A percentile compares a stretch with the other conserved stretches of the same genome.
Conservation (phyloP, 2,329 filamentous ascomycete species). For the Neofusicoccum cordaticola region DNA sequence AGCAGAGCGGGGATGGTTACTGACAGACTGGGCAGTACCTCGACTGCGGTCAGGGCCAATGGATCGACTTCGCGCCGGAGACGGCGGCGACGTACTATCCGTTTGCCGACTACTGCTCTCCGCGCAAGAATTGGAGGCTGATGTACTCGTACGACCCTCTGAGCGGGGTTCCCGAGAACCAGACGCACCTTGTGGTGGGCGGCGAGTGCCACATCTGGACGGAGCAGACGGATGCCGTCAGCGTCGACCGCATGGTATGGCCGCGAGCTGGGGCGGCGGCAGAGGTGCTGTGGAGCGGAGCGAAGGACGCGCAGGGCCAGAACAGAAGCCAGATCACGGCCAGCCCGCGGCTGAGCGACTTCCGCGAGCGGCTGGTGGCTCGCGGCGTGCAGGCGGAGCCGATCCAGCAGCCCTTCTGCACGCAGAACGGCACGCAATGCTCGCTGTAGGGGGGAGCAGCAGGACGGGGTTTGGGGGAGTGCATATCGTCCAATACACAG, state of each 20-base stretch:
- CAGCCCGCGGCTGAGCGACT: slow-evolving; percentile 67
- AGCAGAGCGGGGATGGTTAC: neutral
- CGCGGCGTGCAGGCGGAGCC: slow-evolving; percentile 63
- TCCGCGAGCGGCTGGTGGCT: slow-evolving; percentile 71
- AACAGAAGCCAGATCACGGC: slow-evolving; percentile 67
- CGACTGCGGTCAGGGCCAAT: slow-evolving; percentile 78
- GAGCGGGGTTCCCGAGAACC: slow-evolving; percentile 54
- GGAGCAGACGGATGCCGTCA: slow-evolving; percentile 73
- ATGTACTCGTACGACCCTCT: slow-evolving; percentile 79
- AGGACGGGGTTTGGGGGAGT: neutral
- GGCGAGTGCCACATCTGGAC: slow-evolving; percentile 81
- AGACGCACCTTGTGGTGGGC: slow-evolving; percentile 69
- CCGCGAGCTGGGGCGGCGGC: slow-evolving; percentile 70
- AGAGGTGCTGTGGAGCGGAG: slow-evolving; percentile 78
- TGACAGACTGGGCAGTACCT: slow-evolving; percentile 58
- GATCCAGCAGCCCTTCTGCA: slow-evolving; percentile 72
- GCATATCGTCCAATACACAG: neutral
- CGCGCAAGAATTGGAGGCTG: slow-evolving; percentile 76
- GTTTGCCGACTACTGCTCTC: slow-evolving; percentile 77
- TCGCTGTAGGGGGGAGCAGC: slow-evolving; percentile 28
- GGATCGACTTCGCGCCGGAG: slow-evolving; percentile 68
- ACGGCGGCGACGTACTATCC: slow-evolving; percentile 47
- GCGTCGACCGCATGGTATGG: slow-evolving; percentile 75
- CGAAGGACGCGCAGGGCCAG: slow-evolving; percentile 60
- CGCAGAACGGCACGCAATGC: slow-evolving; percentile 57